Evolutionary conservation across 139 green algal species (phyloP), one percentile per base, ranked within the genome.

Genomic region (Chlorella sp.): DNA sequence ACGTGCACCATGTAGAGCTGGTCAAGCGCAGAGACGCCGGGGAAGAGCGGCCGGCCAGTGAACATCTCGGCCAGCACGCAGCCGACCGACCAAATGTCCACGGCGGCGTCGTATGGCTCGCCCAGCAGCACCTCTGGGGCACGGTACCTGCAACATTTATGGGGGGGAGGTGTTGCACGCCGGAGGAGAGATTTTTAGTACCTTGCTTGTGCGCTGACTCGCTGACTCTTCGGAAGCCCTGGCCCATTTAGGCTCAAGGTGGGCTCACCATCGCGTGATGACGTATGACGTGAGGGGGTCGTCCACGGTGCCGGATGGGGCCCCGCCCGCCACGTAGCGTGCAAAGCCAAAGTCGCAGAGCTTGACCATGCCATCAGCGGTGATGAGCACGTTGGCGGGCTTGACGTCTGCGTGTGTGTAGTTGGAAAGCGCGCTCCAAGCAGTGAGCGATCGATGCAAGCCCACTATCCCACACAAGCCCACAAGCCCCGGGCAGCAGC

Each of bases 21-120:
- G 67, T 91, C 87, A 26, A 92, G 81, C 80, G 94, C 87, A 63
- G 73, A 74, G 26, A 62, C 50, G 4, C 73, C 73, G 31, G 73
- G 73, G n/a, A 78, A 86, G 78, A 94, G 82, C 91, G 91, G 74
- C 96, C 97, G 78, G 91, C 97, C 32, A 76, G 97, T 10, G 90
- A 92, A 2, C 94, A 98, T 75, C 93, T 98, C 85, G 93, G 89
- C 77, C 81, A 99, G 97, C 51, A 99, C 98, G 88, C 94, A 98
- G 42, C 93, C 94, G 24, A 96, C 91, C 69, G 83, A 92, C 95
- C 95, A 99, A 17, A 99, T 88, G 79, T 99, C 95, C 22, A 99
- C 95, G 0, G 93, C 91, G 4, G 92, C 95, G 34, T 86, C 90
- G 86, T 99, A 99, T 27, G 32, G 63, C 23, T 69, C 31, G 5